A percentile compares a stretch with the other conserved stretches of the same genome.
Conservation (phyloP, 305 asterid species). For the Nicotiana rustica region DNA sequence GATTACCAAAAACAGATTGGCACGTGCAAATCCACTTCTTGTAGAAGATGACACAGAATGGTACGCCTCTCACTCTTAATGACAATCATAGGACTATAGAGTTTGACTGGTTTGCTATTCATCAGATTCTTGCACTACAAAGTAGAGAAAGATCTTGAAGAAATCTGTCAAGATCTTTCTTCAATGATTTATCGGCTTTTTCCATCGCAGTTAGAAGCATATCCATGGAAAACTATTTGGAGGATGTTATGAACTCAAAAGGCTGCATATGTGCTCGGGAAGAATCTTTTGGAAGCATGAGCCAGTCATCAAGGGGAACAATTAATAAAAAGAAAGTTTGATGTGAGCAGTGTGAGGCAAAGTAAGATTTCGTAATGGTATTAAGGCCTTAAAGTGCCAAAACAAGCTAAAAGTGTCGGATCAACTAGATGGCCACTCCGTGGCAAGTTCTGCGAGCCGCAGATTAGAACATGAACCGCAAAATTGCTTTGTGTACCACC, state of each 20-base stretch:
- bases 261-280: not conserved
- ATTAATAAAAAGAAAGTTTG: not conserved
- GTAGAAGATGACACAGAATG: not conserved
- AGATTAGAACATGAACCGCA: too few relatives aligned
- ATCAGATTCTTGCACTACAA: not conserved
- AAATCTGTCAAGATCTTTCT: not conserved
- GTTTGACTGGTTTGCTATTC: not conserved
- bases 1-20: not conserved
- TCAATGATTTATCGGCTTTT: not conserved
- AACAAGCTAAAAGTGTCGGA: too few relatives aligned
- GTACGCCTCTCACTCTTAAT: not conserved
- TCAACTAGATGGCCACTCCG: too few relatives aligned
- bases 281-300: not conserved
- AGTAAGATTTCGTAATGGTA: too few relatives aligned
- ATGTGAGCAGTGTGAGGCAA: not conserved
- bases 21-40: not conserved
- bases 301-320: not conserved
- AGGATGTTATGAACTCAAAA: conserved; percentile 7
- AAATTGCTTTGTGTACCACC: too few relatives aligned
- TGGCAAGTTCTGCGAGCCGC: too few relatives aligned
- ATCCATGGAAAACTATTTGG: not conserved
- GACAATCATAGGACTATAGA: not conserved
- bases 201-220: not conserved
- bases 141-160: not conserved
- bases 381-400: too few relatives aligned